These are phyloP conservation scores for Mycena rebaudengoi DNA, from an alignment of 768 basidiomycete species.

Conservation along the genomic window DNA sequence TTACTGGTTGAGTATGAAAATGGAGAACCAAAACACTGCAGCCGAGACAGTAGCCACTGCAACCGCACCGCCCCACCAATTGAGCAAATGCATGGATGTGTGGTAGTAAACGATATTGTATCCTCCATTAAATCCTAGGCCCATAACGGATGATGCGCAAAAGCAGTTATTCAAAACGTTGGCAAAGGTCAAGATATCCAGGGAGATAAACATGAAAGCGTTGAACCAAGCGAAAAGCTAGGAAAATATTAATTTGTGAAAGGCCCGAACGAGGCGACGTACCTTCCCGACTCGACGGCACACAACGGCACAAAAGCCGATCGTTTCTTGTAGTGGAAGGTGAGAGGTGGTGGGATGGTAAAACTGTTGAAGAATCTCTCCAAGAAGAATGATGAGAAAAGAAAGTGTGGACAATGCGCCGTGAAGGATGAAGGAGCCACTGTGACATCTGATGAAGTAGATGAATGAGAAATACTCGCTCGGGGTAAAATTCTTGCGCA, in stretches of 20 bases:
- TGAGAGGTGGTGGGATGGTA: not conserved
- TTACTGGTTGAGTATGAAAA: no score
- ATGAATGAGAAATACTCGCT: not conserved
- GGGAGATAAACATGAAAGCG: not conserved
- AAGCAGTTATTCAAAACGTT: not conserved
- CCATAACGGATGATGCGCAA: not conserved
- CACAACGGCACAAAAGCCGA: not conserved
- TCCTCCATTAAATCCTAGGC: not conserved
- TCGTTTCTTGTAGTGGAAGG: no score
- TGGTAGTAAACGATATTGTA: not conserved
- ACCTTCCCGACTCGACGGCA: constrained; percentile 1
- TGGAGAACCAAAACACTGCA: not conserved
- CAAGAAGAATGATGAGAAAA: not conserved
- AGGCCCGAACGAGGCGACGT: not conserved
- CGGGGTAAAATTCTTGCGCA: no score
- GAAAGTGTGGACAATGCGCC: not conserved
- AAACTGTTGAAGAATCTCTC: not conserved
- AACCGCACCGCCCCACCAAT: not conserved
- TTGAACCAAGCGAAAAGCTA: not conserved
- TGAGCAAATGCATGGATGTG: not conserved
- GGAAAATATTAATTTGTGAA: no score
- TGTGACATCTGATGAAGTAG: not conserved
- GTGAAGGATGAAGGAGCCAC: not conserved
- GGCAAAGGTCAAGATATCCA: not conserved
- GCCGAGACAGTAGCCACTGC: not conserved